A percentile compares a stretch with the other conserved stretches of the same genome.
Conservation (phyloP, 2,329 filamentous ascomycete genomes). For the Fusarium guadeloupense region DNA sequence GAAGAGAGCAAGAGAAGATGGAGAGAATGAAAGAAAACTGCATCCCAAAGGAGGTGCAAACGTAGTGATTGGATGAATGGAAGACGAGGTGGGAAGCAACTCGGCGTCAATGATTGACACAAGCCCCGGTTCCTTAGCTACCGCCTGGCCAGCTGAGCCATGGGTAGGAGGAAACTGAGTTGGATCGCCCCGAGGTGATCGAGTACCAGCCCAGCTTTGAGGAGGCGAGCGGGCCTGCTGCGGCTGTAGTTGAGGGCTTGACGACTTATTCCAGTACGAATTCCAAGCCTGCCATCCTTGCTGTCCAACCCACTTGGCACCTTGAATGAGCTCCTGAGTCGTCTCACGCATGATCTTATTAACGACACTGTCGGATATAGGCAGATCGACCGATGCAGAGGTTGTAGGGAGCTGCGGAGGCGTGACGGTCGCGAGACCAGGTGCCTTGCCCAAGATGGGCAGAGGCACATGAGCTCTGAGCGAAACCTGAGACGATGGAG, state of each 20-base stretch:
- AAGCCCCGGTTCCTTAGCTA: constrained; percentile 73
- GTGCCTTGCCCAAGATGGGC: constrained; percentile 62
- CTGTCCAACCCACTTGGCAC: constrained; percentile 79
- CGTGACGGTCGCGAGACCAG: constrained; percentile 67
- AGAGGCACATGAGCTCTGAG: constrained; percentile 73
- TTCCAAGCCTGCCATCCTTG: constrained; percentile 82
- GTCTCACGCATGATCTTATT: constrained; percentile 82
- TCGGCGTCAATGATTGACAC: constrained; percentile 80
- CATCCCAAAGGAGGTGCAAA: constrained; percentile 78
- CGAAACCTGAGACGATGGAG: constrained; percentile 75
- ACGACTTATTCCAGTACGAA: constrained; percentile 76
- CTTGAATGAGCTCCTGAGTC: constrained; percentile 79
- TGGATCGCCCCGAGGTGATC: constrained; percentile 57
- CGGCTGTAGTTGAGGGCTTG: constrained; percentile 54
- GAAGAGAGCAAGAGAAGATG: constrained; percentile 76
- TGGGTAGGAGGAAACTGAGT: constrained; percentile 79
- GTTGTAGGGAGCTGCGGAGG: constrained; percentile 74
- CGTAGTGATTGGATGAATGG: constrained; percentile 72
- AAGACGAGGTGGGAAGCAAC: constrained; percentile 60
- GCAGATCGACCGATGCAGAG: constrained; percentile 76
- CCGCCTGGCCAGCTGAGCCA: constrained; percentile 65
- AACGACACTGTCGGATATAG: constrained; percentile 74
- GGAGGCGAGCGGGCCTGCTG: constrained; percentile 57
- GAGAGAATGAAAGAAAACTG: constrained; percentile 82
- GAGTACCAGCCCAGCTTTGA: constrained; percentile 58